Conservation (phyloP, 2,329 filamentous ascomycete genomes). For the Chrysosporium keratinophilum region DNA sequence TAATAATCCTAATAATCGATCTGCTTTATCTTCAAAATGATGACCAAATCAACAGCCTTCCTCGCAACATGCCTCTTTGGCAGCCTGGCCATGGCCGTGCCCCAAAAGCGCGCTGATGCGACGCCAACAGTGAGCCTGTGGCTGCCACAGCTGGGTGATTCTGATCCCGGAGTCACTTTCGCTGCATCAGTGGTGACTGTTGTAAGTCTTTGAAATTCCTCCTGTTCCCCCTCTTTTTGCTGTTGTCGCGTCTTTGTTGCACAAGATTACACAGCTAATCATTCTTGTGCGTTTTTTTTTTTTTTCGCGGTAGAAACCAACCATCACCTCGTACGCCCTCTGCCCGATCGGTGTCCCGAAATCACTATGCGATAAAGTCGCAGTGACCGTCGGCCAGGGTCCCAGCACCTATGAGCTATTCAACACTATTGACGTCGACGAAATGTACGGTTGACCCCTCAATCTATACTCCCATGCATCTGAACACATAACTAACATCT, state of each 20-base stretch:
- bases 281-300: background rate
- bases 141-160: background rate
- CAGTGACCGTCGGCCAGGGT: constrained; percentile 2
- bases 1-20: too few relatives aligned
- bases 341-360: background rate
- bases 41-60: constrained; percentile 2
- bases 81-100: background rate
- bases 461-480: background rate
- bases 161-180: background rate
- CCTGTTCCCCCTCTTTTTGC: background rate
- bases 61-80: background rate
- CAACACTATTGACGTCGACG: background rate
- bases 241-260: background rate
- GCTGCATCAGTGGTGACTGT: constrained; percentile 3
- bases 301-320: background rate
- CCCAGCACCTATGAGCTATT: constrained; percentile 1
- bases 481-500: background rate
- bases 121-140: constrained; percentile 4
- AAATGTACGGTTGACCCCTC: constrained; percentile 1
- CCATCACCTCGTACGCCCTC: constrained; percentile 1
- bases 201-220: background rate
- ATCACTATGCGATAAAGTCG: background rate
- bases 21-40: background rate
- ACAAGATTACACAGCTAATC: background rate
- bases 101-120: background rate